Percentiles rank a stretch among this genome's conserved stretches.
Evolutionary conservation across 805 yeast genomes (phyloP).

Genomic region (Kazachstania taianensis): DNA sequence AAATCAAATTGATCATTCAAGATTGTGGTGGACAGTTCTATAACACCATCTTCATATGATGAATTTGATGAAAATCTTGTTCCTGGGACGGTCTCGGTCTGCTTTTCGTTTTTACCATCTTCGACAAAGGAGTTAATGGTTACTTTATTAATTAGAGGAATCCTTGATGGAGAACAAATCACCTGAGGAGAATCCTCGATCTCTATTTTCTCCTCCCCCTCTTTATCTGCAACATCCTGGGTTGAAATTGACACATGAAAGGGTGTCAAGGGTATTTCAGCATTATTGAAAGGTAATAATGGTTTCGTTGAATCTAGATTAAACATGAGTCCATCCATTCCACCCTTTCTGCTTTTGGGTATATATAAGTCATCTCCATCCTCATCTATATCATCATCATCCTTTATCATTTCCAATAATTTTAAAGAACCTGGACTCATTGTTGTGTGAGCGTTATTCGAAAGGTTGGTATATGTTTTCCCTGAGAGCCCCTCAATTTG

Average conservation of each 20-base stretch:
- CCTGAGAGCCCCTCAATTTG: constrained; percentile 3
- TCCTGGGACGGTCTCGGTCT: no score
- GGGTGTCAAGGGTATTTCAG: constrained; percentile 16
- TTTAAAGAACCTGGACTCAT: constrained; percentile 1
- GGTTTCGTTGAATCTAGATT: constrained; percentile 20
- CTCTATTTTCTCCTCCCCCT: constrained; percentile 1
- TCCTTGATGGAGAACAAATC: constrained; percentile 18
- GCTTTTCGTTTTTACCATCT: background rate
- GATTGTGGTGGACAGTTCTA: constrained; percentile 15
- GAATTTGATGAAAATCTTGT: constrained; percentile 22
- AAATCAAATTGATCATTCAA: constrained; percentile 12
- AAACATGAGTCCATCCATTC: no score
- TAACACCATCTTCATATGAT: constrained; percentile 15
- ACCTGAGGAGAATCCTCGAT: constrained; percentile 9
- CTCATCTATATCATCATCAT: constrained; percentile 1
- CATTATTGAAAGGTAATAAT: constrained; percentile 8
- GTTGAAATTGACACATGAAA: background rate
- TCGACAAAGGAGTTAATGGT: constrained; percentile 15
- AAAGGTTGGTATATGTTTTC: constrained; percentile 1
- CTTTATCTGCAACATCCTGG: constrained; percentile 1
- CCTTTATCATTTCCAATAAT: background rate
- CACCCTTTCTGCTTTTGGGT: background rate
- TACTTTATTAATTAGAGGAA: constrained; percentile 21
- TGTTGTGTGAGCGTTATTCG: background rate
- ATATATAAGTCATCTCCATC: background rate